A percentile compares a stretch with the other conserved stretches of the same genome.
Conservation (phyloP, 805 yeast genomes). For the Geotrichum ghanense region DNA sequence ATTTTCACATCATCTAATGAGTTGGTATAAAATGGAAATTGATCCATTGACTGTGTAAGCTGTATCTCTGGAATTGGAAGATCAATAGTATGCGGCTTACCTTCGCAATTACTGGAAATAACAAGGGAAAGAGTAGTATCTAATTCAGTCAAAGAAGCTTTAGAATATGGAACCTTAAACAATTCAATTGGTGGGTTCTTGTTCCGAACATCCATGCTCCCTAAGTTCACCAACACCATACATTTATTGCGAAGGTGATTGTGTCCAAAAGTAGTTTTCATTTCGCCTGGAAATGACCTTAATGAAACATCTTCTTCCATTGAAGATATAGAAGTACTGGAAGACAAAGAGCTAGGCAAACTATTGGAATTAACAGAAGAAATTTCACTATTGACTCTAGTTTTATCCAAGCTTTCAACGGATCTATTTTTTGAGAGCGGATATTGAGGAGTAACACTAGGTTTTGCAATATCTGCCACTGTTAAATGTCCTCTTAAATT, state of each 20-base stretch:
- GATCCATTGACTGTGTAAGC: constrained; percentile 60
- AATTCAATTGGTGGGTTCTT: constrained; percentile 47
- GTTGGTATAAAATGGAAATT: constrained; percentile 23
- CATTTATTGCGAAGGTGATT: constrained; percentile 54
- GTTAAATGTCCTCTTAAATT: constrained; percentile 66
- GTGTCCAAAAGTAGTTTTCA: constrained; percentile 70
- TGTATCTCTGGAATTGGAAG: constrained; percentile 77
- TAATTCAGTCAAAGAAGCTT: constrained; percentile 66
- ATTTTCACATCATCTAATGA: constrained; percentile 31
- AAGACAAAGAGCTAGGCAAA: background rate
- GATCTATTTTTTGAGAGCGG: background rate
- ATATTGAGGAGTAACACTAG: too few relatives aligned
- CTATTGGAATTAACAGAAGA: too few relatives aligned
- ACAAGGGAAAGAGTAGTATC: constrained; percentile 75
- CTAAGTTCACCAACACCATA: constrained; percentile 62
- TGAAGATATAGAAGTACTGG: background rate
- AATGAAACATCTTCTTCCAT: background rate
- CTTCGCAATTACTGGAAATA: constrained; percentile 31
- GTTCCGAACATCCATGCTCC: constrained; percentile 66
- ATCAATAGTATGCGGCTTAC: constrained; percentile 52
- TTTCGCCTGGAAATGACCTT: background rate
- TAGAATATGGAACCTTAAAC: constrained; percentile 58
- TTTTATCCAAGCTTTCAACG: background rate
- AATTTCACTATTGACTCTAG: background rate
- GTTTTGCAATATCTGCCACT: constrained; percentile 42